These are phyloP conservation scores for Blastocystis sp. DNA, from an alignment of 352 stramenopile species.

Conservation along the genomic window DNA sequence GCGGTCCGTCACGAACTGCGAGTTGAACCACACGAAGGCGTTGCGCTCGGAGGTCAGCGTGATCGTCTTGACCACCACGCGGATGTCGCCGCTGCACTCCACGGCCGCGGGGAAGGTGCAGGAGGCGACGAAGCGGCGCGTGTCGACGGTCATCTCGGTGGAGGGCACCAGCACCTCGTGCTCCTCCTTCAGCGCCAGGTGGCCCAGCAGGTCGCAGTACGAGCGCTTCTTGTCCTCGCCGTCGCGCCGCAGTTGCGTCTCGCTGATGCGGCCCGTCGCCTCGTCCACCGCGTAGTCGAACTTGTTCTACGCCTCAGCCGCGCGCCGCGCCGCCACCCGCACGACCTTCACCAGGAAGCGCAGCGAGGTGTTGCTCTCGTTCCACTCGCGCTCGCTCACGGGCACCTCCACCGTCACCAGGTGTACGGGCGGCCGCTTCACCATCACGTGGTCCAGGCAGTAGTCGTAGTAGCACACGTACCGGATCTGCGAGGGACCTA, in stretches of 20 bases:
- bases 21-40: constrained; percentile 65
- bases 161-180: neutral
- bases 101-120: neutral
- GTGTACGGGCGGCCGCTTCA: neutral
- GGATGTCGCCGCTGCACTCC: constrained; percentile 7
- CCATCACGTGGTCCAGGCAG: constrained; percentile 25
- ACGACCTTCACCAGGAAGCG: constrained; percentile 10
- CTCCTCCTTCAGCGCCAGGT: constrained; percentile 41
- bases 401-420: neutral
- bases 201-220: constrained; percentile 41
- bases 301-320: neutral
- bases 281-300: constrained; percentile 48
- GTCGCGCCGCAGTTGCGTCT: neutral
- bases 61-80: neutral
- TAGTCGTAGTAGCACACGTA: constrained; percentile 70
- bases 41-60: constrained; percentile 17
- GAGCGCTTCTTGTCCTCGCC: neutral
- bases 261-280: constrained; percentile 17
- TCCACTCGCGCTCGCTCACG: constrained; percentile 27
- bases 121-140: constrained; percentile 1
- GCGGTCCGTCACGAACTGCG: constrained; percentile 48
- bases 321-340: neutral
- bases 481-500: constrained; percentile 65
- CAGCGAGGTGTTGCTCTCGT: neutral
- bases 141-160: neutral